Evolutionary conservation across 2,329 filamentous ascomycete genomes (phyloP).

Genomic region (Elsinoe perseae): DNA sequence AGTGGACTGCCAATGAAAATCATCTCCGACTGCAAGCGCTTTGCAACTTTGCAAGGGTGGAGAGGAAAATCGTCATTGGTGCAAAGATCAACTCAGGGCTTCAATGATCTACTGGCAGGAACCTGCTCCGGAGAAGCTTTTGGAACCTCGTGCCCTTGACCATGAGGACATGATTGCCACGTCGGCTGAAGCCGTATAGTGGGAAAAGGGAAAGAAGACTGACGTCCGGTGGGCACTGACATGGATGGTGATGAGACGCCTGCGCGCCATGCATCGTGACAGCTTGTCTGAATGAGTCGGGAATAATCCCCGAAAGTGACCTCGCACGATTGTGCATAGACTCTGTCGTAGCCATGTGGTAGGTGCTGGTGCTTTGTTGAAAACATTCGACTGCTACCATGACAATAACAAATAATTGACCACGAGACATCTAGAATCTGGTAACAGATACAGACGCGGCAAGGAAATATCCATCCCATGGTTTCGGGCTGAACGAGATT

Average conservation of each 20-base stretch:
- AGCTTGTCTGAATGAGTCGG: background rate
- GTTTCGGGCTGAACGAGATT: background rate
- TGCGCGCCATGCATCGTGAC: background rate
- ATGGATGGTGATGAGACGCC: background rate
- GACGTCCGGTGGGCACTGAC: conserved; percentile 2
- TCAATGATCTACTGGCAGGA: conserved; percentile 2
- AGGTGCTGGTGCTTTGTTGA: background rate
- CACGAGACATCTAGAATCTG: background rate
- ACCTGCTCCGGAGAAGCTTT: conserved; percentile 3
- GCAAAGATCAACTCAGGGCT: conserved; percentile 13
- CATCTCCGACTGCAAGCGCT: background rate
- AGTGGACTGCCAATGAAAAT: background rate
- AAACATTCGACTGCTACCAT: background rate
- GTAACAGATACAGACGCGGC: background rate
- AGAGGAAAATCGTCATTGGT: conserved; percentile 5
- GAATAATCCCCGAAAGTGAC: conserved; percentile 3
- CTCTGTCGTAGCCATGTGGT: background rate
- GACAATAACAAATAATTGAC: background rate
- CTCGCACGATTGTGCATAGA: background rate
- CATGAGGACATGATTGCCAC: background rate
- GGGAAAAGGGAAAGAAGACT: background rate
- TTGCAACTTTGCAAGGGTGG: background rate
- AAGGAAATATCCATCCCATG: background rate
- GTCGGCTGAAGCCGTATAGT: conserved; percentile 8
- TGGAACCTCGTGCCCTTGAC: conserved; percentile 3